Evolutionary conservation across 768 basidiomycete species (phyloP).

Genomic region (Auriscalpium microsporum): DNA sequence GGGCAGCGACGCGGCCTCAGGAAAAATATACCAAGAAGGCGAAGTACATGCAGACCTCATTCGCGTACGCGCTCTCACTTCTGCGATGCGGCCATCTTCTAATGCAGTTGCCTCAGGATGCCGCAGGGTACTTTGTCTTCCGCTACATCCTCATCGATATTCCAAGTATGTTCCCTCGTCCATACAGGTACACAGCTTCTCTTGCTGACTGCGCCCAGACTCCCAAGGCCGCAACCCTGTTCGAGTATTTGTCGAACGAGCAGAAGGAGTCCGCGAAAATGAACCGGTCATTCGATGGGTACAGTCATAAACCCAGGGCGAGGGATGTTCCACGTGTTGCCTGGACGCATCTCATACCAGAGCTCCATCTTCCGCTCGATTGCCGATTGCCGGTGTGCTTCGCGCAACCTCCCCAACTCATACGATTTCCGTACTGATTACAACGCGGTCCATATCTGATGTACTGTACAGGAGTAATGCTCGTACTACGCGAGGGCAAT

Average conservation of each 20-base stretch:
- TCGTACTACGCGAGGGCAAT: neutral
- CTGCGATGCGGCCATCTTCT: neutral
- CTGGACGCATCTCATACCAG: neutral
- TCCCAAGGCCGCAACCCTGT: slow-evolving; percentile 53
- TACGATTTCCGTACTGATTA: too few relatives aligned
- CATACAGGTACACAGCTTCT: slow-evolving; percentile 27
- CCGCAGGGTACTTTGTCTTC: slow-evolving; percentile 69
- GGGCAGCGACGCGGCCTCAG: slow-evolving; percentile 24
- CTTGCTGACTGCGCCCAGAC: too few relatives aligned
- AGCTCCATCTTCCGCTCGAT: too few relatives aligned
- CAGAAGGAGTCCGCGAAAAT: slow-evolving; percentile 57
- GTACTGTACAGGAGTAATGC: neutral
- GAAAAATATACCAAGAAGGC: slow-evolving; percentile 55
- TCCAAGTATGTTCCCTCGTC: slow-evolving; percentile 45
- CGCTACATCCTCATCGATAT: slow-evolving; percentile 73
- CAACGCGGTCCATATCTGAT: neutral
- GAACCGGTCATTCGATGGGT: slow-evolving; percentile 67
- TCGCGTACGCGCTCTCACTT: slow-evolving; percentile 39
- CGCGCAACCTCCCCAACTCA: too few relatives aligned
- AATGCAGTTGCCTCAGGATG: slow-evolving; percentile 39
- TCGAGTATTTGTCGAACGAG: slow-evolving; percentile 63
- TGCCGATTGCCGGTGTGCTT: too few relatives aligned
- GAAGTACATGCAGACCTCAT: slow-evolving; percentile 77
- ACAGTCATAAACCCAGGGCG: slow-evolving; percentile 9
- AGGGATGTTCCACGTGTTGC: neutral